A percentile compares a stretch with the other conserved stretches of the same genome.
These are phyloP conservation scores for Coniosporium tulheliwenetii DNA, from an alignment of 2,329 filamentous ascomycete genomes.

Conservation along the genomic window DNA sequence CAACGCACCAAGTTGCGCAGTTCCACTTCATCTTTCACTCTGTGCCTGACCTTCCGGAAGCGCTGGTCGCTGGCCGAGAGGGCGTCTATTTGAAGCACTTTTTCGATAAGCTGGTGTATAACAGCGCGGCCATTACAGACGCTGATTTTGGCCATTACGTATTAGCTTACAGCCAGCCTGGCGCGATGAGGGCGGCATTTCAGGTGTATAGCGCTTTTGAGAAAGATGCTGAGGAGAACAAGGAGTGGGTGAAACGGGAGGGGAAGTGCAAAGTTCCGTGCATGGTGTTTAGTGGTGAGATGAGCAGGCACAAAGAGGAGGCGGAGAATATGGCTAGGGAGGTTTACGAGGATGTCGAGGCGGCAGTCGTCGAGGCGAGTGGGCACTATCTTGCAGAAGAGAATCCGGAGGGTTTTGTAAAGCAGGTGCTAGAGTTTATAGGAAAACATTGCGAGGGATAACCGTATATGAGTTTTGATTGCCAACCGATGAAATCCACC, in stretches of 20 bases:
- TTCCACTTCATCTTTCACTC: slow-evolving; percentile 27
- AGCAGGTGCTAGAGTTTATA: slow-evolving; percentile 14
- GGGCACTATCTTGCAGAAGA: slow-evolving; percentile 22
- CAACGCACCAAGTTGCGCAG: slow-evolving; percentile 7
- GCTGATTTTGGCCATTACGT: slow-evolving; percentile 24
- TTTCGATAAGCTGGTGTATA: slow-evolving; percentile 20
- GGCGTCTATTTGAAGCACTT: slow-evolving; percentile 26
- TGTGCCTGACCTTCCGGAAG: slow-evolving; percentile 20
- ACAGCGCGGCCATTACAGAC: slow-evolving; percentile 17
- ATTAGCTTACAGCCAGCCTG: slow-evolving; percentile 16
- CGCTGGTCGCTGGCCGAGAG: slow-evolving; percentile 24
- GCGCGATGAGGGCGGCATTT: slow-evolving; percentile 16
- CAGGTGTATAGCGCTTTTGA: slow-evolving; percentile 18
- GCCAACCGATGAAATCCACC: too few species aligned
- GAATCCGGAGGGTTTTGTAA: slow-evolving; percentile 21
- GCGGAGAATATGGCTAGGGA: slow-evolving; percentile 11
- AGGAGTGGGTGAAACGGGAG: slow-evolving; percentile 1
- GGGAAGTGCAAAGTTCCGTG: slow-evolving; percentile 13
- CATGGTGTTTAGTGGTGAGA: slow-evolving; percentile 11
- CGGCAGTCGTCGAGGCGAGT: slow-evolving; percentile 8
- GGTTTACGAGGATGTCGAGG: slow-evolving; percentile 7
- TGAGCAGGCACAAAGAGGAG: slow-evolving; percentile 8
- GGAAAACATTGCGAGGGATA: slow-evolving; percentile 3
- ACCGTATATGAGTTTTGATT: neutral
- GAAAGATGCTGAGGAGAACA: slow-evolving; percentile 14